Conservation (phyloP, 495 filamentous ascomycete species). For the Penicillium macrosclerotiorum region DNA sequence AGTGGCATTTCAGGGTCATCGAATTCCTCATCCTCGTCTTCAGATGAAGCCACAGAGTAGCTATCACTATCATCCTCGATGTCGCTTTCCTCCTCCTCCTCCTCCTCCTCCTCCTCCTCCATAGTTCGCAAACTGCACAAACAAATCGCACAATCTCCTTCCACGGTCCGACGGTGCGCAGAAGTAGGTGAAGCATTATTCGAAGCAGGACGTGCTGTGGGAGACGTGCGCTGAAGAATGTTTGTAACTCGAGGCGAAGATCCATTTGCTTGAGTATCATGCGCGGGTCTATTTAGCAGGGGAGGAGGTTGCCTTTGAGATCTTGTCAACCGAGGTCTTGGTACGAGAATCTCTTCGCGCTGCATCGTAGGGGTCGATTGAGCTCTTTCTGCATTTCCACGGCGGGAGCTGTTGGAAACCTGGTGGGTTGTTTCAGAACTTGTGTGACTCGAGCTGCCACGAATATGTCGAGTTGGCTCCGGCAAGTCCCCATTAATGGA, state of each 20-base stretch:
- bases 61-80: neutral
- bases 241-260: neutral
- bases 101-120: neutral
- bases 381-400: no score
- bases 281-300: no score
- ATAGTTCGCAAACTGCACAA: conserved; percentile 25
- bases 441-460: no score
- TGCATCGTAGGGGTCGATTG: no score
- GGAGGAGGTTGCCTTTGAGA: no score
- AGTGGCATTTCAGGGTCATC: conserved; percentile 37
- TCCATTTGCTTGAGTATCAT: neutral
- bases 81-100: neutral
- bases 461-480: no score
- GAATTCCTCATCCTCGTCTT: neutral
- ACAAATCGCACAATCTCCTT: conserved; percentile 74
- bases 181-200: neutral
- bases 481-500: no score
- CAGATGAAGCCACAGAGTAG: neutral
- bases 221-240: neutral
- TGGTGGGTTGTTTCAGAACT: no score
- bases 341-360: no score
- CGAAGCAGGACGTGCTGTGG: no score
- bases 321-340: no score
- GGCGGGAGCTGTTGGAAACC: no score
- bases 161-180: conserved; percentile 47